Conservation (phyloP, 345 rosid species). For the Laguncularia racemosa region DNA sequence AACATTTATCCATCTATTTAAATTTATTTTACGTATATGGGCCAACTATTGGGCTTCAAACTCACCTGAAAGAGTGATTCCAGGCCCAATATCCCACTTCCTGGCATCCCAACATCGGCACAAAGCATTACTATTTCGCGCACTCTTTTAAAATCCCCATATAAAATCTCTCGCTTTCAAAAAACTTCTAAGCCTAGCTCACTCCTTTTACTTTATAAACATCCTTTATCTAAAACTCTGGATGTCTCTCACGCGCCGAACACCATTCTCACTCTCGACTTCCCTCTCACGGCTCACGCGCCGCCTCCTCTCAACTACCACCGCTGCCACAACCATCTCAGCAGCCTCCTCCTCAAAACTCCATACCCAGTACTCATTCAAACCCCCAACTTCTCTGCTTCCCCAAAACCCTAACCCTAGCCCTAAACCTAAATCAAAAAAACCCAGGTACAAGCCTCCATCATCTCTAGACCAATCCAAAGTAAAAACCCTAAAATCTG, state of each 20-base stretch:
- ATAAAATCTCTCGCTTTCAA: too few species aligned
- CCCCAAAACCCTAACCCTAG: conserved; percentile 20
- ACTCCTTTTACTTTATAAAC: too few species aligned
- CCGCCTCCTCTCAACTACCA: conserved; percentile 26
- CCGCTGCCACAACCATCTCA: conserved; percentile 1
- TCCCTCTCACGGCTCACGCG: conserved; percentile 19
- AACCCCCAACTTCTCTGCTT: conserved; percentile 52
- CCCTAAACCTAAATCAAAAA: conserved; percentile 13
- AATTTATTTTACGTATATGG: too few species aligned
- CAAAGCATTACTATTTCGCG: too few species aligned
- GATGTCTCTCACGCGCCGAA: conserved; percentile 36
- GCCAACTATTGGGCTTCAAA: too few species aligned
- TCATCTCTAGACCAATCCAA: conserved; percentile 57
- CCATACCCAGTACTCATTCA: conserved; percentile 55
- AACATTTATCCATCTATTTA: too few species aligned
- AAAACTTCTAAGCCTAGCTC: too few species aligned
- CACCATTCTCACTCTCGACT: conserved; percentile 11
- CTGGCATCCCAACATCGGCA: too few species aligned
- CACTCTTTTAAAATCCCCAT: too few species aligned
- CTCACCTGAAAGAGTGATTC: too few species aligned
- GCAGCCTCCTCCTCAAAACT: conserved; percentile 50
- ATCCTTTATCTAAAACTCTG: too few species aligned
- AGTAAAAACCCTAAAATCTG: conserved; percentile 37
- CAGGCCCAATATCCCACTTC: too few species aligned
- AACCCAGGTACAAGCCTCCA: conserved; percentile 79